These are phyloP conservation scores for Ustilago xerochloae DNA, from an alignment of 1,284 basidiomycete genomes.

Conservation along the genomic window DNA sequence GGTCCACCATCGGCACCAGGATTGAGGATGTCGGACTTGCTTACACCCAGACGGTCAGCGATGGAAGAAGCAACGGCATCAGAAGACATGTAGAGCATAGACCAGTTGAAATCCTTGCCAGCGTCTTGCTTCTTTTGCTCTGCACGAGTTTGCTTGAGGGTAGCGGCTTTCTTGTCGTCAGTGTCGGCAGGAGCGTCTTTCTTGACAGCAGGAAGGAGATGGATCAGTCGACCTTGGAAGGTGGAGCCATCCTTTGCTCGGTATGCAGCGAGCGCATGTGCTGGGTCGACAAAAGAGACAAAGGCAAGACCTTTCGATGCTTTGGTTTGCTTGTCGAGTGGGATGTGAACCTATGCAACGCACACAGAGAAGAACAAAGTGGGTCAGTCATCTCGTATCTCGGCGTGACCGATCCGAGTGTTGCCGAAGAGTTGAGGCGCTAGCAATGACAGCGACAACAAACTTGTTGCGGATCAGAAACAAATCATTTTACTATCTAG, in stretches of 20 bases:
- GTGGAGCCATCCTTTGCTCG: slow-evolving; percentile 83
- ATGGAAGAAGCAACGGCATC: slow-evolving; percentile 87
- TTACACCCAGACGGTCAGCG: slow-evolving; percentile 81
- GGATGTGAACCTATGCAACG: slow-evolving; percentile 79
- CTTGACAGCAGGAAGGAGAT: slow-evolving; percentile 85
- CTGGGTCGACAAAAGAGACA: slow-evolving; percentile 77
- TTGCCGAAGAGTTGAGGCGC: too few relatives aligned
- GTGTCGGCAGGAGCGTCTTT: slow-evolving; percentile 66
- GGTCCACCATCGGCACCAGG: slow-evolving; percentile 42
- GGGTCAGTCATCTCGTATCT: slow-evolving; percentile 10
- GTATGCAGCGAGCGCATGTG: slow-evolving; percentile 80
- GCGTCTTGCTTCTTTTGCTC: slow-evolving; percentile 79
- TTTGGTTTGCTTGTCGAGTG: slow-evolving; percentile 77
- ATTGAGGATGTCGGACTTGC: slow-evolving; percentile 87
- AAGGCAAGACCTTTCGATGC: slow-evolving; percentile 80
- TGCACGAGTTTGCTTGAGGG: slow-evolving; percentile 73
- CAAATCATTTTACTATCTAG: slow-evolving; percentile 64
- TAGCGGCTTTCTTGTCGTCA: slow-evolving; percentile 27
- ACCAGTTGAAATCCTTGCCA: slow-evolving; percentile 93
- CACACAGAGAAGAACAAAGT: not conserved
- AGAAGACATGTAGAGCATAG: slow-evolving; percentile 95
- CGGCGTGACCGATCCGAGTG: too few relatives aligned
- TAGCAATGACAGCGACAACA: not conserved
- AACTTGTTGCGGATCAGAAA: slow-evolving; percentile 25
- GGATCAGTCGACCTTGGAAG: slow-evolving; percentile 90